Evolutionary conservation across 345 rosid species (phyloP).

Genomic region (Stellera chamaejasme): DNA sequence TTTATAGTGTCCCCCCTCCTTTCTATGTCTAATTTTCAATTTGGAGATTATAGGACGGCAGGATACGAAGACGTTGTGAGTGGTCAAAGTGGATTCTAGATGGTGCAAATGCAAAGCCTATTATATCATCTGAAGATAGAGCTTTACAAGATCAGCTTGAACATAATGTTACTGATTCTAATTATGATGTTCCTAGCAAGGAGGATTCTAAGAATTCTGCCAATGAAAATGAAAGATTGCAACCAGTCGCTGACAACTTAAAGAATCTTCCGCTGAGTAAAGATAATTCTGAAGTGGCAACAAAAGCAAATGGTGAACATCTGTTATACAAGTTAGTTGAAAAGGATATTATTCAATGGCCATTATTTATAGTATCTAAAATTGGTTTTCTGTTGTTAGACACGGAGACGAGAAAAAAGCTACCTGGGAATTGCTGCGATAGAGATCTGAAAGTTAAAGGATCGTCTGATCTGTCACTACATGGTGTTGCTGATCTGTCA

Average conservation of each 20-base stretch:
- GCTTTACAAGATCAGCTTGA: conserved; percentile 27
- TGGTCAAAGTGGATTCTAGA: conserved; percentile 76
- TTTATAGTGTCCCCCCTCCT: background rate
- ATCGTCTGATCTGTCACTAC: conserved; percentile 17
- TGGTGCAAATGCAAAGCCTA: conserved; percentile 17
- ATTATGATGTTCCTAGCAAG: conserved; percentile 14
- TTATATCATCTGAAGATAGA: conserved; percentile 21
- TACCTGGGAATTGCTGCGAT: conserved; percentile 20
- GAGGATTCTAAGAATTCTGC: conserved; percentile 19
- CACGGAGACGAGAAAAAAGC: conserved; percentile 18
- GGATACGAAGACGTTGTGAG: conserved; percentile 59
- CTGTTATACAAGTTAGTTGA: conserved; percentile 11
- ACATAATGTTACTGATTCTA: conserved; percentile 24
- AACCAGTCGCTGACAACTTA: conserved; percentile 1
- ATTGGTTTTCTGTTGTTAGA: conserved; percentile 16
- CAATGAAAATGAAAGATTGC: conserved; percentile 17
- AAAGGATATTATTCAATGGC: background rate
- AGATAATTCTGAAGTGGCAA: conserved; percentile 13
- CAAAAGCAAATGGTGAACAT: conserved; percentile 11
- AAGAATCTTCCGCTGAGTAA: conserved; percentile 13
- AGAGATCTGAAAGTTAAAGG: conserved; percentile 20
- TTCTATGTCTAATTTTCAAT: conserved; percentile 6
- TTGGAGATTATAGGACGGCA: conserved; percentile 49
- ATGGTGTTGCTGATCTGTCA: conserved; percentile 41
- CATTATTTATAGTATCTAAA: conserved; percentile 13